Conservation (phyloP, 1,139 yeast species). For the Debaryomyces psychrophilus region DNA sequence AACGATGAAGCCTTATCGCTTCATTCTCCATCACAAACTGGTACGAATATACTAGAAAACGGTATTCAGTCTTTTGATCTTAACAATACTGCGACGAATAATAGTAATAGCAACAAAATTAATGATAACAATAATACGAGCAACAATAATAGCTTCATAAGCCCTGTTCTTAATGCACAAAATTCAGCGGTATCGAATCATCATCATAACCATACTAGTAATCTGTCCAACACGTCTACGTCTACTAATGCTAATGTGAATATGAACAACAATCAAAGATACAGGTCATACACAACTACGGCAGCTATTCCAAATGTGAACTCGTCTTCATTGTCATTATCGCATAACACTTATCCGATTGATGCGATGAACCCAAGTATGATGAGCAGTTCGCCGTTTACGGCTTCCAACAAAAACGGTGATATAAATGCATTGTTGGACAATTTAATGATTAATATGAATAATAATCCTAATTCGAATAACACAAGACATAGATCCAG, state of each 20-base stretch:
- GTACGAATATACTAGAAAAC: slow-evolving; percentile 19
- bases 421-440: slow-evolving; percentile 39
- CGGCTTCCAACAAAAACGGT: slow-evolving; percentile 22
- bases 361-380: slow-evolving; percentile 19
- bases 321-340: slow-evolving; percentile 16
- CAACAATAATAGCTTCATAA: slow-evolving; percentile 27
- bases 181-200: slow-evolving; percentile 15
- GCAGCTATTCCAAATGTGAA: slow-evolving; percentile 31
- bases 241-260: slow-evolving; percentile 1
- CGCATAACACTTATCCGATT: slow-evolving; percentile 15
- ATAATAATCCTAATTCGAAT: slow-evolving; percentile 11
- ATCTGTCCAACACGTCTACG: slow-evolving; percentile 7
- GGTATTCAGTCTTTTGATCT: slow-evolving; percentile 21
- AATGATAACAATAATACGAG: slow-evolving; percentile 16
- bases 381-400: slow-evolving; percentile 20
- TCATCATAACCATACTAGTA: slow-evolving; percentile 10
- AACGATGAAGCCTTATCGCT: slow-evolving; percentile 40
- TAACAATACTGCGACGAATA: slow-evolving; percentile 10
- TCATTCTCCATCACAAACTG: slow-evolving; percentile 21
- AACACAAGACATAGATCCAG: slow-evolving; percentile 41
- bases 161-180: slow-evolving; percentile 38
- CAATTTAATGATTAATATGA: slow-evolving; percentile 32
- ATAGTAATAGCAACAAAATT: slow-evolving; percentile 19
- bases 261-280: slow-evolving; percentile 26
- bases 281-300: slow-evolving; percentile 55